Conservation (phyloP, 495 filamentous ascomycete species). For the Durotheca rogersii region DNA sequence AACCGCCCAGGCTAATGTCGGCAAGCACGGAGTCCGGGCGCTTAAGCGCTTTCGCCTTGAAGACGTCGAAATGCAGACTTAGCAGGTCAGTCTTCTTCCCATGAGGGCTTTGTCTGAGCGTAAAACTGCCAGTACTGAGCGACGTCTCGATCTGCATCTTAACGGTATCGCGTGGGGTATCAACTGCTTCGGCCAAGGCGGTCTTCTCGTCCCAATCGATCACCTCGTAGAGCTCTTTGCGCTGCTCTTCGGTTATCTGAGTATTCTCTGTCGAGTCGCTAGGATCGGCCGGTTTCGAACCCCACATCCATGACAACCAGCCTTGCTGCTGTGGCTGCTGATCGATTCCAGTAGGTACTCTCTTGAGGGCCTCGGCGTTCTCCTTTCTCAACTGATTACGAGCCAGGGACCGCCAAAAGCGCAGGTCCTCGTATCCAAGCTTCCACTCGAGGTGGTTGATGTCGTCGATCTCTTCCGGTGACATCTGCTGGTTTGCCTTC, state of each 20-base stretch:
- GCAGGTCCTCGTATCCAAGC: constrained; percentile 89
- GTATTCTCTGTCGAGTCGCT: constrained; percentile 62
- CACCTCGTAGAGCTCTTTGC: constrained; percentile 93
- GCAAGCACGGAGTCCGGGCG: constrained; percentile 85
- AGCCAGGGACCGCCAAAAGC: constrained; percentile 93
- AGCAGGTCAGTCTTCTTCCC: constrained; percentile 75
- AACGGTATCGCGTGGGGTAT: constrained; percentile 83
- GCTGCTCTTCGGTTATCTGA: constrained; percentile 89
- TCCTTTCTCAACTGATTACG: constrained; percentile 94
- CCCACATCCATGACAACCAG: constrained; percentile 89
- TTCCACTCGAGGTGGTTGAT: constrained; percentile 80
- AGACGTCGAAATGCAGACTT: constrained; percentile 88
- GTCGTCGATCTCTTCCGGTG: constrained; percentile 66
- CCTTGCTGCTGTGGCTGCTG: constrained; percentile 64
- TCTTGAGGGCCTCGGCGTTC: constrained; percentile 69
- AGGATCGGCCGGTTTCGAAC: constrained; percentile 61
- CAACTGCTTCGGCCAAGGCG: constrained; percentile 78
- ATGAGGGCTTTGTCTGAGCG: constrained; percentile 84
- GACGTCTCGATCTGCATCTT: constrained; percentile 90
- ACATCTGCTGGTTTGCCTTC: constrained; percentile 75
- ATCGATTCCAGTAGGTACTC: constrained; percentile 43
- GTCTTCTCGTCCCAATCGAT: constrained; percentile 99
- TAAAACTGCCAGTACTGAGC: constrained; percentile 90
- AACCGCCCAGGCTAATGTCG: constrained; percentile 84
- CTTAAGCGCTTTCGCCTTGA: constrained; percentile 82